These are phyloP conservation scores for Cladosporium sp. DNA, from an alignment of 2,329 filamentous ascomycete species.

Conservation along the genomic window DNA sequence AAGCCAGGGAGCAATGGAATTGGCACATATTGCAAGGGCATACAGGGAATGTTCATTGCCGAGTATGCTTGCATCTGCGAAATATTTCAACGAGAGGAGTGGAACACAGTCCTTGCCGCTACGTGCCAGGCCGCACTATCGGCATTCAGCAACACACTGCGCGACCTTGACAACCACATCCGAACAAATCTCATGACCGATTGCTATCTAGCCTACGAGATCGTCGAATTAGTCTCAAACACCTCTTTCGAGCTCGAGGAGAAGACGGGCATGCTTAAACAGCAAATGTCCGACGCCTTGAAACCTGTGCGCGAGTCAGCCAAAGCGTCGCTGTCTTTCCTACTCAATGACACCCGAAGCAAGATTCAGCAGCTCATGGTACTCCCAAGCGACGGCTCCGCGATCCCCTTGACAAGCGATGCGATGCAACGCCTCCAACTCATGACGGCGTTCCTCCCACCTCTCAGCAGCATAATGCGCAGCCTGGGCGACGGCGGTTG, in stretches of 20 bases:
- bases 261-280: conserved; percentile 82
- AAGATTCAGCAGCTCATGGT: conserved; percentile 65
- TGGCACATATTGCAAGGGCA: conserved; percentile 78
- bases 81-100: conserved; percentile 83
- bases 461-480: conserved; percentile 85
- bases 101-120: conserved; percentile 73
- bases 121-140: conserved; percentile 76
- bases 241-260: conserved; percentile 78
- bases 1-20: conserved; percentile 88
- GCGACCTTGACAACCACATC: conserved; percentile 87
- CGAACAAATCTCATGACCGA: conserved; percentile 83
- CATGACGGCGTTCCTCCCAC: conserved; percentile 82
- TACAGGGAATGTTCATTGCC: conserved; percentile 82
- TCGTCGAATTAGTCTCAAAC: conserved; percentile 83
- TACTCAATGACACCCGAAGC: conserved; percentile 79
- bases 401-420: conserved; percentile 75
- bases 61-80: conserved; percentile 90
- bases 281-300: conserved; percentile 76
- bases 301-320: conserved; percentile 91
- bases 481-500: conserved; percentile 93
- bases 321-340: conserved; percentile 77
- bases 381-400: conserved; percentile 75
- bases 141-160: conserved; percentile 80
- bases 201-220: conserved; percentile 92
- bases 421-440: conserved; percentile 83